Evolutionary conservation across 352 stramenopile species (phyloP), one percentile per base, ranked within the genome.

Genomic region (Phytophthora capsici): DNA sequence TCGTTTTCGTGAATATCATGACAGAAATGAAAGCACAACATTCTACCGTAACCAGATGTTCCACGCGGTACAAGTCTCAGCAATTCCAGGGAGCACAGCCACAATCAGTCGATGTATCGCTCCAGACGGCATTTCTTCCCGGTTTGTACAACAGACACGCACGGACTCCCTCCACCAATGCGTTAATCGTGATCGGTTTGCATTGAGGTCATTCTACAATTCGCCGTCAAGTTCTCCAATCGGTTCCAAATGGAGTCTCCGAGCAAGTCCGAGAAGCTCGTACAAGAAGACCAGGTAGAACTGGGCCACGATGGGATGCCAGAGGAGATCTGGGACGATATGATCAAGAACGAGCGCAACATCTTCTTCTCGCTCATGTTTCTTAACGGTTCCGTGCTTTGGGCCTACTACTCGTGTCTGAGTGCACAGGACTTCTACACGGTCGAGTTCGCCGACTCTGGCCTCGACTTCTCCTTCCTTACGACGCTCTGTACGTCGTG

Each of bases 371-470:
- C 70, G 60, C 67, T 91, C 71, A 82, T 86, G 66, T 93, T 90
- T 66, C 64, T 93, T 5, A 90, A 89, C 43, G 80, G 69, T 19
- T 83, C 84, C 2, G 80, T 90, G 26, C 68, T 93, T 23, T 93
- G 84, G 82, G 78, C 80, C 16, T 91, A 86, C 71, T 89, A 89
- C 61, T 90, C 80, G 68, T 93, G 82, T 47, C 63, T 93, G 38
- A 90, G 80, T 45, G 80, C 80, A 0, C 80, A 91, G 20, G 73
- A 89, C 51, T 93, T 86, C 48, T 90, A 91, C 62, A 56, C 50
- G 22, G 50, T 70, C 9, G 46, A 75, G 47, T 93, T 90, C 62
- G 69, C 82, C 1, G 50, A 79, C 19, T 79, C 73, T 0, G 67
- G 71, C 0, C 71, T 89, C 41, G 63, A 86, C 50, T 93, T 93